These are phyloP conservation scores for Magnolia kwangsiensis DNA, from an alignment of 164 flowering plant species.

Conservation along the genomic window DNA sequence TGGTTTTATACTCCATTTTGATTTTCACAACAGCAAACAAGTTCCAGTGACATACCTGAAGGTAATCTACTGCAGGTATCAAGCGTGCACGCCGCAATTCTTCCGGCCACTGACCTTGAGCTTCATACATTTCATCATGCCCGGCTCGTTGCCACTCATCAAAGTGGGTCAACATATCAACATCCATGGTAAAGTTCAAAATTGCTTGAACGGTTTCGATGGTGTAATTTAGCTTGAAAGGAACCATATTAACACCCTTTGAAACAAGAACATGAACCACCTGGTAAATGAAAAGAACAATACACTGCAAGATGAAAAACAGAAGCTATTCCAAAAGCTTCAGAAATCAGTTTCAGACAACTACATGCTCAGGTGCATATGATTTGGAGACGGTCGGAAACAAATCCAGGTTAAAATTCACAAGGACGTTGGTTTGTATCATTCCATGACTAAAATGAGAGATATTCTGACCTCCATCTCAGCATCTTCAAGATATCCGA, in stretches of 20 bases:
- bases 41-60: constrained; percentile 49
- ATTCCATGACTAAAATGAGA: background rate
- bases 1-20: background rate
- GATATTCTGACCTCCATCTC: constrained; percentile 65
- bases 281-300: constrained; percentile 28
- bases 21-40: background rate
- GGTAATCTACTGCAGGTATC: constrained; percentile 84
- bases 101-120: constrained; percentile 91
- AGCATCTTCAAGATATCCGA: constrained; percentile 90
- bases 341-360: background rate
- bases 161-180: constrained; percentile 88
- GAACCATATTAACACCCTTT: constrained; percentile 79
- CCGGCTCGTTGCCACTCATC: constrained; percentile 85
- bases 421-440: background rate
- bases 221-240: constrained; percentile 69
- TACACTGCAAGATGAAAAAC: background rate
- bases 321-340: background rate
- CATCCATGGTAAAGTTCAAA: constrained; percentile 83
- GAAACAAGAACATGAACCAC: constrained; percentile 72
- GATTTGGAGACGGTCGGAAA: too few species aligned
- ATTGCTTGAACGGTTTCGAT: constrained; percentile 84
- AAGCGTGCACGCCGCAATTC: constrained; percentile 77
- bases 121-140: constrained; percentile 72
- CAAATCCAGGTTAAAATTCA: too few species aligned
- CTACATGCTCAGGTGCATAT: background rate